These are phyloP conservation scores for Calvatia gigantea DNA, from an alignment of 768 basidiomycete genomes.

Conservation along the genomic window DNA sequence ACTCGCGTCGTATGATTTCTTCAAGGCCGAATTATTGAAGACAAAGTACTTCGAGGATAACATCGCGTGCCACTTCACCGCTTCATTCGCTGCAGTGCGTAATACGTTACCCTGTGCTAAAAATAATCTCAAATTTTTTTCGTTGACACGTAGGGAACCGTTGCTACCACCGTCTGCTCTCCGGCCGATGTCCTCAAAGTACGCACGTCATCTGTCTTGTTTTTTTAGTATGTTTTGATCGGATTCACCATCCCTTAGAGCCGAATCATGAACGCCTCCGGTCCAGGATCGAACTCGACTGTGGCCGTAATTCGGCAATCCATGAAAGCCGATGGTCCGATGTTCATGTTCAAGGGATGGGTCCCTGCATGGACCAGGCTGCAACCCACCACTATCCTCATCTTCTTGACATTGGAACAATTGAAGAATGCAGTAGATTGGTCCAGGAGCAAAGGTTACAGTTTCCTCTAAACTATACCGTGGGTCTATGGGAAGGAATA, in stretches of 20 bases:
- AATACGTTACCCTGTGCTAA: neutral
- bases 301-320: constrained; percentile 65
- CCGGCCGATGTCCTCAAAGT: constrained; percentile 85
- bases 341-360: constrained; percentile 96
- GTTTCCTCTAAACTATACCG: constrained; percentile 19
- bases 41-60: constrained; percentile 76
- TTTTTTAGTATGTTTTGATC: no score
- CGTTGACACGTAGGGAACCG: constrained; percentile 56
- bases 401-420: constrained; percentile 83
- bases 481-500: neutral
- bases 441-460: constrained; percentile 40
- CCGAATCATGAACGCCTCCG: constrained; percentile 87
- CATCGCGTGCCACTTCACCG: constrained; percentile 78
- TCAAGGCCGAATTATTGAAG: constrained; percentile 80
- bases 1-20: constrained; percentile 92
- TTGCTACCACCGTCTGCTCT: constrained; percentile 86
- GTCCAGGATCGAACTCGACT: constrained; percentile 75
- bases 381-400: constrained; percentile 85
- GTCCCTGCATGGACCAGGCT: constrained; percentile 82
- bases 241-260: constrained; percentile 50
- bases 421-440: constrained; percentile 71
- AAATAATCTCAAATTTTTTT: neutral
- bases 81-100: constrained; percentile 80
- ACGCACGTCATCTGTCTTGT: constrained; percentile 13
- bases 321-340: constrained; percentile 69